Evolutionary conservation across 2,329 filamentous ascomycete species (phyloP), one percentile per base, ranked within the genome.

Genomic region (Aspergillus vadensis): DNA sequence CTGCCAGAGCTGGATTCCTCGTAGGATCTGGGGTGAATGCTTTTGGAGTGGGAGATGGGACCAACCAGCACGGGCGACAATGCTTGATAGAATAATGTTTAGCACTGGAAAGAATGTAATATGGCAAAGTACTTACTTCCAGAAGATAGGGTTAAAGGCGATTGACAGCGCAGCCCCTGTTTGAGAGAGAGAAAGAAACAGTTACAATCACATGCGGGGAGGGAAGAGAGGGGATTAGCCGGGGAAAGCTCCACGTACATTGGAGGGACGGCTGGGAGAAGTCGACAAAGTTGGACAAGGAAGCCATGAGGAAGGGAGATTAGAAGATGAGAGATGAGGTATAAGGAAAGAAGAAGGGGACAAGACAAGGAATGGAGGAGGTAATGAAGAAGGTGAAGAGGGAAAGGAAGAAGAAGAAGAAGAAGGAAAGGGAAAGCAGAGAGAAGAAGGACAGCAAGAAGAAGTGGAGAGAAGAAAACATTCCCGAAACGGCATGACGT

Each of bases 81-180:
- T 90, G 77, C 91, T 96, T 68, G 32, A 65, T 49, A 55, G 14
- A 44, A 54, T n/a, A 58, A 30, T 48, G 15, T 44, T 69, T 55
- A 70, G 66, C 55, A 48, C 27, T 17, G 36, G 17, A 12, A 30
- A 39, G 4, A n/a, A 10, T 6, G 19, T 17, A n/a, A 44, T 38
- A 41, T 47, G 41, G 48, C 9, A 44, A 43, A 15, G 10, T 56
- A 85, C 91, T 83, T 84, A 97, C 93, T 99, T 99, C 95, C 95
- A 99, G 79, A 97, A 98, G n/a, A 95, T 89, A 21, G 95, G 95
- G 79, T 99, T 99, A 80, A 99, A 98, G 52, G 89, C 85, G 79
- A 99, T 96, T 56, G 91, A 86, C 58, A 83, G 84, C 51, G 88
- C 91, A 68, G 92, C 91, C 68, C 95, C 93, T 97, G 64, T 61